phyloP scores from a whole-genome alignment of 2,329 filamentous ascomycete species.

The Penicillium sp. region DNA sequence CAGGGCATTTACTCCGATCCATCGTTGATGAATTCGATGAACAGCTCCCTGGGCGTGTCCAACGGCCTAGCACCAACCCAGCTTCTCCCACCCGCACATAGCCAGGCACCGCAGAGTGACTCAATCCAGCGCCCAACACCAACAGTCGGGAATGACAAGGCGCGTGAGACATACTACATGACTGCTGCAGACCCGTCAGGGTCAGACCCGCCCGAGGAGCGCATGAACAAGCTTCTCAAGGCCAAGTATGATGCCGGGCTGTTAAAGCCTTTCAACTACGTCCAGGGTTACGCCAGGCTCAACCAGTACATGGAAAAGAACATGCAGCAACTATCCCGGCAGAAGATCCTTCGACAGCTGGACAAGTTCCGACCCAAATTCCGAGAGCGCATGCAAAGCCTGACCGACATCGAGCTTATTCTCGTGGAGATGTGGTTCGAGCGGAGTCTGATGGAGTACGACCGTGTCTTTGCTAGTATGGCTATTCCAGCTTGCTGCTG shows the following conservation, averaged over 20 bases:
- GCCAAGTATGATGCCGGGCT: slow-evolving; percentile 96
- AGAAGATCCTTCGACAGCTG: slow-evolving; percentile 86
- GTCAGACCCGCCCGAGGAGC: slow-evolving; percentile 79
- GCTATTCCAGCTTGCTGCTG: slow-evolving; percentile 96
- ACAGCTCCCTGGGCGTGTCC: slow-evolving; percentile 26
- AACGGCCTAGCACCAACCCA: slow-evolving; percentile 37
- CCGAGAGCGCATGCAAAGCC: slow-evolving; percentile 82
- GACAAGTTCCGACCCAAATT: slow-evolving; percentile 95
- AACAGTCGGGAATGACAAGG: slow-evolving; percentile 62
- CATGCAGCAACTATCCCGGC: slow-evolving; percentile 73
- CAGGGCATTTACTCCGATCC: slow-evolving; percentile 60
- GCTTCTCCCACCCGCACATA: slow-evolving; percentile 30
- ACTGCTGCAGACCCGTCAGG: slow-evolving; percentile 93
- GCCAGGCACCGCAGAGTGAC: slow-evolving; percentile 41
- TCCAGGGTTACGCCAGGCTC: slow-evolving; percentile 87
- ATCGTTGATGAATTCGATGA: slow-evolving; percentile 47
- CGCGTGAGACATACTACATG: slow-evolving; percentile 82
- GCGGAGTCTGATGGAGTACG: slow-evolving; percentile 91
- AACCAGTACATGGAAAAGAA: slow-evolving; percentile 89
- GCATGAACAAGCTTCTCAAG: slow-evolving; percentile 88
- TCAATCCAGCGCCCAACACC: slow-evolving; percentile 59
- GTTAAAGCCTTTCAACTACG: slow-evolving; percentile 95
- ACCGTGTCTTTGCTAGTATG: slow-evolving; percentile 98
- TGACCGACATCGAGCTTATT: slow-evolving; percentile 91
- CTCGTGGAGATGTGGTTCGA: slow-evolving; percentile 99